Evolutionary conservation across 2,329 filamentous ascomycete species (phyloP).

Genomic region (Albifimbria verrucaria): DNA sequence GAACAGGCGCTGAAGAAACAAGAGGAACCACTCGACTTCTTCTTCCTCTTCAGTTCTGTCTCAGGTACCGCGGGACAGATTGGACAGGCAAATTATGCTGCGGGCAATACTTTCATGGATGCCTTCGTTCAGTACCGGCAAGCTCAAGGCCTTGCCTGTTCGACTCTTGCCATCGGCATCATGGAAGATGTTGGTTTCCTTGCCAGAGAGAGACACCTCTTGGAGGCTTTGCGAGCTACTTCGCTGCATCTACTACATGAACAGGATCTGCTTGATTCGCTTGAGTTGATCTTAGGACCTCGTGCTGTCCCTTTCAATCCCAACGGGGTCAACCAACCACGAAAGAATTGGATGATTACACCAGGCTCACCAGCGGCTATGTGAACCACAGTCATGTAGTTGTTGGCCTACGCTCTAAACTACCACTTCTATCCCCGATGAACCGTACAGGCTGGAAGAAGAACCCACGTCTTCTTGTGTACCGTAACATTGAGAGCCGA

Average conservation of each 20-base stretch:
- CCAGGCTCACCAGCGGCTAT: no score
- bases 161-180: constrained; percentile 9
- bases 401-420: not conserved
- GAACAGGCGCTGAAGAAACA: not conserved
- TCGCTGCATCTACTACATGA: not conserved
- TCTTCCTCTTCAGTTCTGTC: not conserved
- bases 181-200: constrained; percentile 8
- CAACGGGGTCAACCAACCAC: not conserved
- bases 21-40: not conserved
- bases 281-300: not conserved
- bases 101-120: not conserved
- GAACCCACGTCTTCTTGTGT: not conserved
- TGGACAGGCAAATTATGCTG: not conserved
- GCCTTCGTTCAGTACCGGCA: not conserved
- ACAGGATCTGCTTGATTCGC: not conserved
- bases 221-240: not conserved
- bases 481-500: not conserved
- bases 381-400: not conserved
- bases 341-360: no score
- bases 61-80: not conserved
- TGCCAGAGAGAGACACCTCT: not conserved
- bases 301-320: not conserved
- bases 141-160: constrained; percentile 2
- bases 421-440: not conserved
- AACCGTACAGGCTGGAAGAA: not conserved